These are phyloP conservation scores for Jackrogersella minutella DNA, from an alignment of 495 filamentous ascomycete species.

Conservation along the genomic window DNA sequence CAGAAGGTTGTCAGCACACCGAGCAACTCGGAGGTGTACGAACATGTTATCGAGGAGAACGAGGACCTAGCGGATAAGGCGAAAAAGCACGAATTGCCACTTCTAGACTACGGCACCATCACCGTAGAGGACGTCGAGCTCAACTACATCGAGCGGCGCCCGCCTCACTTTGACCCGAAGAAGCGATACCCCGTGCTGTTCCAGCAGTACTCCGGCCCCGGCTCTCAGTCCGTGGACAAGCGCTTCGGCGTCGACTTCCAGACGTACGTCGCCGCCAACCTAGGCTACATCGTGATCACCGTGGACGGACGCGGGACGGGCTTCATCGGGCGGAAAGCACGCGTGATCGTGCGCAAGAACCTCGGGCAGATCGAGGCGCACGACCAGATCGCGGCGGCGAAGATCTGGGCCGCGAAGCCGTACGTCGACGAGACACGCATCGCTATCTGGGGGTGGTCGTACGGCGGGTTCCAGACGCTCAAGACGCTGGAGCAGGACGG, in stretches of 20 bases:
- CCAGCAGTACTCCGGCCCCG: constrained; percentile 89
- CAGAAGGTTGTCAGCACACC: constrained; percentile 90
- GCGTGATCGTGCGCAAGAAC: constrained; percentile 81
- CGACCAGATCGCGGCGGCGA: constrained; percentile 91
- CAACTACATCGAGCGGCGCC: constrained; percentile 88
- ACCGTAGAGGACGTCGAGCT: constrained; percentile 74
- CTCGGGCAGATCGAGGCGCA: constrained; percentile 84
- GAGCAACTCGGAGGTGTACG: constrained; percentile 67
- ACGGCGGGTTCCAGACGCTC: constrained; percentile 95
- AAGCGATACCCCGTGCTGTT: constrained; percentile 95
- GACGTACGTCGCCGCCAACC: constrained; percentile 80
- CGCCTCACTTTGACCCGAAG: constrained; percentile 85
- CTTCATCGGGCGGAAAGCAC: constrained; percentile 83
- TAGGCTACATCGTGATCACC: constrained; percentile 96
- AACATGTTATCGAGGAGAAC: constrained; percentile 81
- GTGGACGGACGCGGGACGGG: constrained; percentile 94
- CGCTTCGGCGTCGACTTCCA: constrained; percentile 88
- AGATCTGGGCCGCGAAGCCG: constrained; percentile 80
- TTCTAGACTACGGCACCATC: constrained; percentile 84
- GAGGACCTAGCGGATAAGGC: constrained; percentile 69
- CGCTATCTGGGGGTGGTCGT: constrained; percentile 99
- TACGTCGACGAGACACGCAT: constrained; percentile 85
- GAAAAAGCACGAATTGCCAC: constrained; percentile 80
- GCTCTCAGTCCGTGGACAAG: constrained; percentile 85
- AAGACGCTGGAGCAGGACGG: constrained; percentile 93